Evolutionary conservation across 495 filamentous ascomycete species (phyloP).

Genomic region (Physcia stellaris): DNA sequence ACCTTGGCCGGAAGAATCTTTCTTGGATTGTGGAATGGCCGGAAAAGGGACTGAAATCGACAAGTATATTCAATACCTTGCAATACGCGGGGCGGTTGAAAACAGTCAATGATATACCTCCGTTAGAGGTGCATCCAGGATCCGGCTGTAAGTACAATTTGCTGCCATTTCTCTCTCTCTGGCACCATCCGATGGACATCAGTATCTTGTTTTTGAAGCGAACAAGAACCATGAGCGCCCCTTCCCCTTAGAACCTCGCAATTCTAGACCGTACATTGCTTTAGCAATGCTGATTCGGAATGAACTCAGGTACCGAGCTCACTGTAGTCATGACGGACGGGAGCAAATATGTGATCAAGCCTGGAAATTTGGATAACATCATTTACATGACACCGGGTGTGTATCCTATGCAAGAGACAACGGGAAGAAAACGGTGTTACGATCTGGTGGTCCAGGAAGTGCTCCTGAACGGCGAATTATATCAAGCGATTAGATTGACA

Average conservation of each 20-base stretch:
- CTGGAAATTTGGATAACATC: constrained; percentile 18
- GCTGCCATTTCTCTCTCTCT: too few species aligned
- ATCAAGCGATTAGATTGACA: constrained; percentile 13
- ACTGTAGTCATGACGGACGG: constrained; percentile 19
- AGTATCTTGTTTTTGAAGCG: too few species aligned
- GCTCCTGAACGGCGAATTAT: constrained; percentile 12
- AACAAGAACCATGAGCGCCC: constrained; percentile 18
- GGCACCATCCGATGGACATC: too few species aligned
- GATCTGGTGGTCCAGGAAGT: constrained; percentile 17
- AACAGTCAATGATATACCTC: too few species aligned
- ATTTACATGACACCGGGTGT: constrained; percentile 15
- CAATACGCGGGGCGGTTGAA: constrained; percentile 21
- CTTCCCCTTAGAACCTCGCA: too few species aligned
- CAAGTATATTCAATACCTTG: constrained; percentile 16
- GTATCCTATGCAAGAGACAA: constrained; percentile 16
- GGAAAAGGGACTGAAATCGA: constrained; percentile 21
- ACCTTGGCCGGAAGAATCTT: constrained; percentile 12
- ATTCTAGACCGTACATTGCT: too few species aligned
- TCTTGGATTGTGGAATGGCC: constrained; percentile 26
- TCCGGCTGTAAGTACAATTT: too few species aligned
- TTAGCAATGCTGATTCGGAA: too few species aligned
- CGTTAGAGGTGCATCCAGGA: too few species aligned
- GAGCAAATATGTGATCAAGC: constrained; percentile 15
- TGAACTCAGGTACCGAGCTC: constrained; percentile 14
- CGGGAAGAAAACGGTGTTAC: constrained; percentile 8